A percentile compares a stretch with the other conserved stretches of the same genome.
phyloP scores from a whole-genome alignment of 1,139 yeast genomes.

The Candida sojae region DNA sequence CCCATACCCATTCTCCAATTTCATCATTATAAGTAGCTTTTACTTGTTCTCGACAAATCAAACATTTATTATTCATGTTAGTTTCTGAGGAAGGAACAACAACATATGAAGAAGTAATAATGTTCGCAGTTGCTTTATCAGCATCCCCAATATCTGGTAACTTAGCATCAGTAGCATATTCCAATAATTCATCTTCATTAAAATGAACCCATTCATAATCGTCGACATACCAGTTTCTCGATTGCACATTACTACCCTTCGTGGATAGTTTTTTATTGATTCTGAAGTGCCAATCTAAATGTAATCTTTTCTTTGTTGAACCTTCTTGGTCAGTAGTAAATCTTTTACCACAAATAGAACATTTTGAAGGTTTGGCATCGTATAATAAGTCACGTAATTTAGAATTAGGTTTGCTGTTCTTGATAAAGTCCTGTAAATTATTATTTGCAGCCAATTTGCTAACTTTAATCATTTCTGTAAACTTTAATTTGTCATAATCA shows the following conservation, averaged over 20 bases:
- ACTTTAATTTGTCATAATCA: constrained; percentile 32
- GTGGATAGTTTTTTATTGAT: constrained; percentile 73
- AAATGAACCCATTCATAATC: constrained; percentile 75
- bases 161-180: constrained; percentile 28
- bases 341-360: constrained; percentile 88
- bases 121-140: constrained; percentile 9
- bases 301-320: constrained; percentile 52
- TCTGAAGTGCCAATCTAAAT: constrained; percentile 96
- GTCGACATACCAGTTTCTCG: constrained; percentile 81
- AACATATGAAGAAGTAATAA: constrained; percentile 36
- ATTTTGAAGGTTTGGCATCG: constrained; percentile 70
- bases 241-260: constrained; percentile 49
- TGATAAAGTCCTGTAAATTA: constrained; percentile 40
- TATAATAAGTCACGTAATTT: constrained; percentile 46
- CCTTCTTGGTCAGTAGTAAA: constrained; percentile 69
- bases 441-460: constrained; percentile 18
- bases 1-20: constrained; percentile 96
- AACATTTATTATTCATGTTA: constrained; percentile 74
- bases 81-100: constrained; percentile 71
- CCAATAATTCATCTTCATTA: constrained; percentile 57
- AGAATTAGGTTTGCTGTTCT: constrained; percentile 30
- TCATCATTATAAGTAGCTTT: constrained; percentile 85
- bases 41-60: constrained; percentile 83
- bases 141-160: constrained; percentile 16
- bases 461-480: constrained; percentile 30